These are phyloP conservation scores for Mortierella sp. DNA, from an alignment of 371 early-diverging fungal species.

Conservation along the genomic window DNA sequence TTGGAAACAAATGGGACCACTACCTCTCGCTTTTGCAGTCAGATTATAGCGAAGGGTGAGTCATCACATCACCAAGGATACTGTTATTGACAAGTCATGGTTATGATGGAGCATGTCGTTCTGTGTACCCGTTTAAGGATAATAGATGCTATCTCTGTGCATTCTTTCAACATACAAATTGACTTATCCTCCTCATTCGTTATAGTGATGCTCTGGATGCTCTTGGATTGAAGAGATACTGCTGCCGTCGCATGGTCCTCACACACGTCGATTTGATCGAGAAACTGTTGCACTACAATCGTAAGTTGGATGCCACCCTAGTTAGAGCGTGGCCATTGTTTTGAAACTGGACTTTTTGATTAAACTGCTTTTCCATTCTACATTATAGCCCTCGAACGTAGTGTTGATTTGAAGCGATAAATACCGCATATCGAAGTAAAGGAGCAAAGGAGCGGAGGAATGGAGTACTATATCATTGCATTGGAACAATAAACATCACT, in stretches of 20 bases:
- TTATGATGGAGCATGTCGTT: background rate
- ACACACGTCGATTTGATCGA: conserved; percentile 99
- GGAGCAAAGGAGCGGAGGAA: background rate
- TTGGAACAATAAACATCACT: conserved; percentile 19
- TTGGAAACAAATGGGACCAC: conserved; percentile 98
- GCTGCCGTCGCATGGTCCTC: conserved; percentile 99
- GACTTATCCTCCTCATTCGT: background rate
- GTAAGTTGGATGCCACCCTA: conserved; percentile 62
- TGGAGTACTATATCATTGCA: conserved; percentile 23
- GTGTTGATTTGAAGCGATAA: conserved; percentile 57
- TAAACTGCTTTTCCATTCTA: background rate
- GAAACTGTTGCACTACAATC: conserved; percentile 96
- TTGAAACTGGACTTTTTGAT: background rate
- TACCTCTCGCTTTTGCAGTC: conserved; percentile 88
- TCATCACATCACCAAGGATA: background rate
- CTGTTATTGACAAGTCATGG: background rate
- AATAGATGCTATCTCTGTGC: background rate
- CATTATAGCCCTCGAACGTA: conserved; percentile 49
- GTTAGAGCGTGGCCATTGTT: no score
- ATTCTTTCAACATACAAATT: background rate
- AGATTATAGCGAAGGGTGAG: conserved; percentile 85
- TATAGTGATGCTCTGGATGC: conserved; percentile 91
- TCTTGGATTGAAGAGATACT: conserved; percentile 96
- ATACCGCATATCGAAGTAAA: background rate
- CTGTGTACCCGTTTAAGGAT: no score